phyloP scores from a whole-genome alignment of 2,329 filamentous ascomycete genomes.

The Aureobasidium subglaciale region DNA sequence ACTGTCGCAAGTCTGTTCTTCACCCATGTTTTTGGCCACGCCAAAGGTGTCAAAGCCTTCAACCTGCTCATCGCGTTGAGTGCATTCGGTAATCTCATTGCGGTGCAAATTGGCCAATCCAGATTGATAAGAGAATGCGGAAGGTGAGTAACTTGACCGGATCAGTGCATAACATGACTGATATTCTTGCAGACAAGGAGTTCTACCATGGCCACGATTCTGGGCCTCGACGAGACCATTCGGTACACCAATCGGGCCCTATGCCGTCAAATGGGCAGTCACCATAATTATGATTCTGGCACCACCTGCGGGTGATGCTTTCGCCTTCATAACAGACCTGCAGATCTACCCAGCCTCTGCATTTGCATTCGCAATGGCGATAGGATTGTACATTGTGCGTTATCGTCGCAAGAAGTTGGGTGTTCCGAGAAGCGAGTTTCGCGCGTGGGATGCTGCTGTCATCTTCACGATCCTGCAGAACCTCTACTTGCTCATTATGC shows the following conservation, averaged over 20 bases:
- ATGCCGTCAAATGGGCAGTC: slow-evolving; percentile 58
- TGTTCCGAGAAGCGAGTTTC: slow-evolving; percentile 46
- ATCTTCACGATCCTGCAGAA: slow-evolving; percentile 55
- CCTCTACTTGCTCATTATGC: slow-evolving; percentile 59
- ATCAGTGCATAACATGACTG: background rate
- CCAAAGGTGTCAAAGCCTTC: slow-evolving; percentile 49
- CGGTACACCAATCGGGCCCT: slow-evolving; percentile 54
- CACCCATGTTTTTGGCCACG: slow-evolving; percentile 46
- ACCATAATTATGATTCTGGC: slow-evolving; percentile 60
- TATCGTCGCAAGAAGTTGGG: slow-evolving; percentile 46
- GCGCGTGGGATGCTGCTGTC: slow-evolving; percentile 52
- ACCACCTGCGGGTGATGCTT: slow-evolving; percentile 60
- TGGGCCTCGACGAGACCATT: slow-evolving; percentile 60
- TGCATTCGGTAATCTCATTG: slow-evolving; percentile 45
- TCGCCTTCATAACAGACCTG: slow-evolving; percentile 52
- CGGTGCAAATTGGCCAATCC: slow-evolving; percentile 62
- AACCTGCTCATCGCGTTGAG: slow-evolving; percentile 61
- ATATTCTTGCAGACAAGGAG: slow-evolving; percentile 31
- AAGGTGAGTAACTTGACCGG: background rate
- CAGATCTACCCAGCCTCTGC: slow-evolving; percentile 51
- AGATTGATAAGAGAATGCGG: slow-evolving; percentile 60
- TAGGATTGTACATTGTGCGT: slow-evolving; percentile 54
- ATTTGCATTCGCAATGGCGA: slow-evolving; percentile 51
- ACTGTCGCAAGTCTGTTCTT: slow-evolving; percentile 53
- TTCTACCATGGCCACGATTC: slow-evolving; percentile 56